Conservation (phyloP, 2,329 filamentous ascomycete species). For the Fusarium humuli region DNA sequence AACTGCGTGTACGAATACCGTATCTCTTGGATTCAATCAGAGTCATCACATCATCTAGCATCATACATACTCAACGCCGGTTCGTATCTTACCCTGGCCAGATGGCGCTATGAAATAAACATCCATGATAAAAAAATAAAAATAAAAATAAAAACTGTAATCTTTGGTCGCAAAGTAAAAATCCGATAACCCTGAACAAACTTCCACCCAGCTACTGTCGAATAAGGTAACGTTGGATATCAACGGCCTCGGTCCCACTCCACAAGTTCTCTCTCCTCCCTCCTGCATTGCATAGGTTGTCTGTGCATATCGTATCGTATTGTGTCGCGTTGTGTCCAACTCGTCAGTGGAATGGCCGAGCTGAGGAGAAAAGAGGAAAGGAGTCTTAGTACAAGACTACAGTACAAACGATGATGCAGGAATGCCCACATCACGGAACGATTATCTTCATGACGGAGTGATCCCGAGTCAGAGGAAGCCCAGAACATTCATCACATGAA, state of each 20-base stretch:
- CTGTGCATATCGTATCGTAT: constrained; percentile 2
- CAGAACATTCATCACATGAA: constrained; percentile 1
- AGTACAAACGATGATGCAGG: constrained; percentile 2
- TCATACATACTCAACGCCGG: neutral
- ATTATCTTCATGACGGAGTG: neutral
- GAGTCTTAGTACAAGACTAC: neutral
- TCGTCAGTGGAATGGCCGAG: neutral
- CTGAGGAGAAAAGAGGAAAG: neutral
- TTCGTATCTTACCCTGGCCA: neutral
- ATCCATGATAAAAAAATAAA: neutral
- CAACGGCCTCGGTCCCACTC: constrained; percentile 26
- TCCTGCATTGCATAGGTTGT: constrained; percentile 9
- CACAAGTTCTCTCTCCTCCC: constrained; percentile 6
- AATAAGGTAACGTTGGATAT: constrained; percentile 7
- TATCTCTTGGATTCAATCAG: neutral
- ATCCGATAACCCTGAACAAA: constrained; percentile 8
- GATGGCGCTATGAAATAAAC: neutral
- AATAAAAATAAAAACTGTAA: constrained; percentile 1
- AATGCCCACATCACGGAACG: constrained; percentile 8
- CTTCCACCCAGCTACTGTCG: constrained; percentile 3
- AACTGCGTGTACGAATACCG: neutral
- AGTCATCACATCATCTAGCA: constrained; percentile 12
- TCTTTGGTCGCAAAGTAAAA: constrained; percentile 5
- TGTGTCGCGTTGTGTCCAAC: constrained; percentile 4
- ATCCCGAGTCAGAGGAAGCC: constrained; percentile 3